Evolutionary conservation across 768 basidiomycete species (phyloP).

Genomic region (Exsudoporus frostii): DNA sequence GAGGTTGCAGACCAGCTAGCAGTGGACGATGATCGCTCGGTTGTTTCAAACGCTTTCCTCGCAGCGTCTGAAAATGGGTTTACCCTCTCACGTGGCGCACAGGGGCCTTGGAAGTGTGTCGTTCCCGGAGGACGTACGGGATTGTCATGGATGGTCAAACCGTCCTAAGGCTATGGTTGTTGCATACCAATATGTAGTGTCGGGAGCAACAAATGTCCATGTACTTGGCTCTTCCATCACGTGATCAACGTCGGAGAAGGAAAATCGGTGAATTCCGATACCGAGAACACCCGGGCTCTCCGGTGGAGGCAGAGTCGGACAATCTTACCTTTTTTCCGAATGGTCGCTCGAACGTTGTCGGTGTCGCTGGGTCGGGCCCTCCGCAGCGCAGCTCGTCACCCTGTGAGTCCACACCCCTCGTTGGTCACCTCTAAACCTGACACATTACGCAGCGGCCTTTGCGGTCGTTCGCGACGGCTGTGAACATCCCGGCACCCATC

Average conservation of each 20-base stretch:
- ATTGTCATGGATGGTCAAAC: slow-evolving; percentile 22
- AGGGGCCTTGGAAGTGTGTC: slow-evolving; percentile 41
- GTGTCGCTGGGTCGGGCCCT: slow-evolving; percentile 41
- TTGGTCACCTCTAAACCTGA: background rate
- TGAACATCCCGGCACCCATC: slow-evolving; percentile 62
- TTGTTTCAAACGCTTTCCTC: slow-evolving; percentile 34
- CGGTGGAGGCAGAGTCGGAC: background rate
- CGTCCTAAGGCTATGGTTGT: too few species aligned
- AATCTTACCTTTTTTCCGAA: slow-evolving; percentile 30
- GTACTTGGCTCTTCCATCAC: too few species aligned
- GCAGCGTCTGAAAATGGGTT: slow-evolving; percentile 57
- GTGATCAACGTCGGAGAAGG: slow-evolving; percentile 20
- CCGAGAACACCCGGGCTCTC: slow-evolving; percentile 35
- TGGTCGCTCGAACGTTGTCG: slow-evolving; percentile 47
- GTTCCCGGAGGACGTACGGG: slow-evolving; percentile 33
- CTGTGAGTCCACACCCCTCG: slow-evolving; percentile 26
- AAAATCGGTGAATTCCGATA: slow-evolving; percentile 24
- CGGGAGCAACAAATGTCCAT: too few species aligned
- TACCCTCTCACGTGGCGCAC: slow-evolving; percentile 31
- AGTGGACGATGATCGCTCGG: background rate
- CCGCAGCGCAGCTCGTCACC: slow-evolving; percentile 36
- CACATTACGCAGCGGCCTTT: slow-evolving; percentile 41
- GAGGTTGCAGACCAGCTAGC: background rate
- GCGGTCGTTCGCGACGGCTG: slow-evolving; percentile 74
- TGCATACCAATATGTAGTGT: too few species aligned